Base-by-base conservation (phyloP, 768 basidiomycete species). In the Chiua virens region DNA sequence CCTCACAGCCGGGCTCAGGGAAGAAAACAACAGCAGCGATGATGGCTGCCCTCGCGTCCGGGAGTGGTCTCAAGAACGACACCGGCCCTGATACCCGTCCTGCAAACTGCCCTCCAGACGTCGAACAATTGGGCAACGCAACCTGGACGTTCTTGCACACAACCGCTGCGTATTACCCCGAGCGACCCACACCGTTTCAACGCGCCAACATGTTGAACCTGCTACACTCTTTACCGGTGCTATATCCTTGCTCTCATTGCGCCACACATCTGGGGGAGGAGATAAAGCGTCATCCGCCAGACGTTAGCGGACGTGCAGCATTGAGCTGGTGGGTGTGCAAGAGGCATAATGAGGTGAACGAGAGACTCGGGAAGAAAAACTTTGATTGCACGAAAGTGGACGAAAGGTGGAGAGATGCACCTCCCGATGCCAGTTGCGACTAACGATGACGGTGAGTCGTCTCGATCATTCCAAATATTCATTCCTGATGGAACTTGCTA, bases 71-170 rank as follows among this genome's bases (percentile, higher is more conserved):
- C 57, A 54, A 64, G 55, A 58, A 63, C n/a, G 47, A 67, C 11
- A 37, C 68, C 18, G 62, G 66, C 4, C 55, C 68, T 5, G 68
- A 73, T 22, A 68, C 67, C 17, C 82, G 78, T 20, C 80, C 81
- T 2, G 71, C 74, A 5, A 76, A 89, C 49, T 98, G 96, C 65
- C 96, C 96, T 13, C 86, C 94, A 1, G 95, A 98, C 69, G 86
- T 86, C 40, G 92, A 94, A 64, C 78, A 83, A 52, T 85, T 98
- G 43, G 96, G 96, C 3, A 83, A 85, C 43, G 88, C 95, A 40
- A 96, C 96, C 2, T 98, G 96, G 96, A 87, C 93, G 15, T 98
- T 98, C 79, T 77, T 98, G 28, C 96, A 98, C 64, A 86, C 93
- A 9, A 87, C 96, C 6, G 95, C 94, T 0, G 92, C 96, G 20